Percentiles rank a stretch among this genome's conserved stretches.
phyloP scores from a whole-genome alignment of 2,329 filamentous ascomycete species.

The Ceratocystis alfenasii region DNA sequence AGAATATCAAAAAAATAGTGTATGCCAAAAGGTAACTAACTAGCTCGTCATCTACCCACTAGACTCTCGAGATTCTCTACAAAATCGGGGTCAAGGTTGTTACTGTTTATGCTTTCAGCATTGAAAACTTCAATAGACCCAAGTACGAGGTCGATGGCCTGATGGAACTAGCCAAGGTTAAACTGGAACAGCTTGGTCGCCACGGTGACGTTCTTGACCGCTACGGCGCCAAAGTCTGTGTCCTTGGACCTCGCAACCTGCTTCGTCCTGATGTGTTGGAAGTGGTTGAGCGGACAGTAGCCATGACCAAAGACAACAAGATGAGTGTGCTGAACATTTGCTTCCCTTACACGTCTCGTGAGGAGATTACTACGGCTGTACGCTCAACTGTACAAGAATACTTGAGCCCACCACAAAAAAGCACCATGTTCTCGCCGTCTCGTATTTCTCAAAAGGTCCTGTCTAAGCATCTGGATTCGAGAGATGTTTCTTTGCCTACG shows the following conservation, averaged over 20 bases:
- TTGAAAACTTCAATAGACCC: slow-evolving; percentile 96
- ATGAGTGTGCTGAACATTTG: slow-evolving; percentile 78
- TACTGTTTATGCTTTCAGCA: slow-evolving; percentile 96
- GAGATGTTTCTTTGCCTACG: slow-evolving; percentile 35
- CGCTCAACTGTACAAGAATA: slow-evolving; percentile 80
- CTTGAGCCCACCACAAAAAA: slow-evolving; percentile 48
- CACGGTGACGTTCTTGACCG: slow-evolving; percentile 87
- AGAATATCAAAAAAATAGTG: neutral
- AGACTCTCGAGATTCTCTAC: slow-evolving; percentile 96
- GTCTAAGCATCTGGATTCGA: slow-evolving; percentile 46
- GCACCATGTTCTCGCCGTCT: slow-evolving; percentile 71
- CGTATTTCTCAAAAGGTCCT: slow-evolving; percentile 80
- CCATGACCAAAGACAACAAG: slow-evolving; percentile 77
- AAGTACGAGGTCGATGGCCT: slow-evolving; percentile 93
- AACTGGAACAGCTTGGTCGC: slow-evolving; percentile 79
- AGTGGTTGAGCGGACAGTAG: slow-evolving; percentile 73
- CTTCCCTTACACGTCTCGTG: slow-evolving; percentile 91
- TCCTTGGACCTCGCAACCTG: slow-evolving; percentile 73
- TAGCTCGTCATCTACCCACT: neutral
- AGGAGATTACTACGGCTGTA: slow-evolving; percentile 87
- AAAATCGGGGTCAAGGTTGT: slow-evolving; percentile 94
- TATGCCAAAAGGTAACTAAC: neutral
- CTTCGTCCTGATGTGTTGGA: slow-evolving; percentile 79
- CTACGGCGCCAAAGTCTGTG: slow-evolving; percentile 76
- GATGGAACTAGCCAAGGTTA: slow-evolving; percentile 96